Percentiles rank a stretch among this genome's conserved stretches.
Conservation (phyloP, 306 rosid species). For the Arachis hypogaea region DNA sequence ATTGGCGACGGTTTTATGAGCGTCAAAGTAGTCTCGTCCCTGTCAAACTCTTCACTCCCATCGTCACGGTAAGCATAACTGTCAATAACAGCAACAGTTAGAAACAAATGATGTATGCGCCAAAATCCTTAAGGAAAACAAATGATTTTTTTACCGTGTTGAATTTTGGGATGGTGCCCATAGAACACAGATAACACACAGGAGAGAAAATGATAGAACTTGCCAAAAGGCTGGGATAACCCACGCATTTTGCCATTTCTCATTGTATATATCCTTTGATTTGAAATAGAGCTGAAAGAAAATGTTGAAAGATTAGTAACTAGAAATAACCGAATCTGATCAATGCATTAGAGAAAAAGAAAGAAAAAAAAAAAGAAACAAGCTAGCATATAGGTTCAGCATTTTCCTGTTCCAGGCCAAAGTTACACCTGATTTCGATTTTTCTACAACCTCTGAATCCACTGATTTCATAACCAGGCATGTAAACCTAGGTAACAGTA, state of each 20-base stretch:
- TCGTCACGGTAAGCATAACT: constrained; percentile 84
- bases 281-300: constrained; percentile 83
- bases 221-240: constrained; percentile 98
- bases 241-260: constrained; percentile 95
- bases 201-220: constrained; percentile 81
- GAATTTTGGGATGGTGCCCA: constrained; percentile 98
- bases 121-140: background rate
- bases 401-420: constrained; percentile 17
- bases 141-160: constrained; percentile 57
- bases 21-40: constrained; percentile 71
- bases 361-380: background rate
- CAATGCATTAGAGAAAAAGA: background rate
- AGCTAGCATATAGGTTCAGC: background rate
- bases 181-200: constrained; percentile 76
- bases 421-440: constrained; percentile 14
- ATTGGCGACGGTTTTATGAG: constrained; percentile 82
- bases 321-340: constrained; percentile 8
- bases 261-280: constrained; percentile 78
- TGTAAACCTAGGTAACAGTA: constrained; percentile 8
- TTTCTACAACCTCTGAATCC: constrained; percentile 26
- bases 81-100: constrained; percentile 35
- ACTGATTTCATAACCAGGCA: constrained; percentile 22
- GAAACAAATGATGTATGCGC: constrained; percentile 15
- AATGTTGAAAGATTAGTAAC: constrained; percentile 26
- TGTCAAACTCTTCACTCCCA: constrained; percentile 78